Conservation (phyloP, 345 rosid genomes). For the Populus nigra region DNA sequence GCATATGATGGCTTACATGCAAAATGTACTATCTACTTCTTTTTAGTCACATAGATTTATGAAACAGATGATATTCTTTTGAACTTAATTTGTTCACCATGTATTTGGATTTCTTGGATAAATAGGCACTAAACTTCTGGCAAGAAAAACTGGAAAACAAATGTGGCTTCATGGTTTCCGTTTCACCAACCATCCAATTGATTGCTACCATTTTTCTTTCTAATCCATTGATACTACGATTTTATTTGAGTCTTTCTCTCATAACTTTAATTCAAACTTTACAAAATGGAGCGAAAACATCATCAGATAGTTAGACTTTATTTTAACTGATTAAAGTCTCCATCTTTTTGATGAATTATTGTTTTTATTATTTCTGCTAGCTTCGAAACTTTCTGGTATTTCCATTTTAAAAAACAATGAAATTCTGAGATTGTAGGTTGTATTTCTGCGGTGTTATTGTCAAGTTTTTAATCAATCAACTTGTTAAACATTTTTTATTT, state of each 20-base stretch:
- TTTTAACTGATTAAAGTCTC: neutral
- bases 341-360: neutral
- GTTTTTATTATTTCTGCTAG: neutral
- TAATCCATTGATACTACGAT: neutral
- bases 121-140: neutral
- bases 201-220: neutral
- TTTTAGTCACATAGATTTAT: neutral
- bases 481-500: neutral
- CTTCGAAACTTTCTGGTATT: neutral
- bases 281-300: neutral
- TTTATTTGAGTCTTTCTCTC: neutral
- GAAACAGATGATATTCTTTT: neutral
- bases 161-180: neutral
- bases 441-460: neutral
- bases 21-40: neutral
- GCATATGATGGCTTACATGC: neutral
- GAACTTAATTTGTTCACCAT: neutral
- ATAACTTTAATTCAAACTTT: neutral
- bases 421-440: neutral
- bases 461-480: neutral
- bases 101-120: neutral
- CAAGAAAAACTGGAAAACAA: neutral
- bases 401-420: neutral
- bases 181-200: neutral
- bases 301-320: neutral